Evolutionary conservation across 75 land plant genomes (phyloP).

Genomic region (Pseudotsuga menziesii): DNA sequence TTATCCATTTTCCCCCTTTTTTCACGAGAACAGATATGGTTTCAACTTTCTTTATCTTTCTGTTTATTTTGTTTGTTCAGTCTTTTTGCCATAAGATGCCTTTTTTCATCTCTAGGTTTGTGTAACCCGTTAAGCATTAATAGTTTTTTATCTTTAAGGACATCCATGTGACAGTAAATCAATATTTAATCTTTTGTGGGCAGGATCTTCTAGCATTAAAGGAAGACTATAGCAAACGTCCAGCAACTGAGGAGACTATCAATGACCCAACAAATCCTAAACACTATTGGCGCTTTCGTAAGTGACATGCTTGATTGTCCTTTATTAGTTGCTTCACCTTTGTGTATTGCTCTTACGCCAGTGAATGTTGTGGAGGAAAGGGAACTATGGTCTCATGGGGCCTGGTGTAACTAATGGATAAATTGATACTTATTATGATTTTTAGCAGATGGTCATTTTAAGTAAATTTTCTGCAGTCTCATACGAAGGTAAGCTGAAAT

Average conservation of each 20-base stretch:
- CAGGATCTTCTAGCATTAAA: constrained; percentile 93
- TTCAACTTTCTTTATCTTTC: not conserved
- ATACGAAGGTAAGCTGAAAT: no score
- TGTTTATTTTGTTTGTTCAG: not conserved
- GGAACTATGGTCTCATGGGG: not conserved
- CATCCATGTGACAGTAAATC: not conserved
- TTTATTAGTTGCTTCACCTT: not conserved
- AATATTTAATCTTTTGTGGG: not conserved
- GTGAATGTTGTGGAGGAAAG: not conserved
- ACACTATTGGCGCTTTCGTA: constrained; percentile 98
- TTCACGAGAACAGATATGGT: not conserved
- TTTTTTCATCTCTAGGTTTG: not conserved
- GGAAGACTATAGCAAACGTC: constrained; percentile 79
- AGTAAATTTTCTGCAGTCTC: not conserved
- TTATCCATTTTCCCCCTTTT: not conserved
- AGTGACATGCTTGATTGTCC: constrained; percentile 18
- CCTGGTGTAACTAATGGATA: not conserved
- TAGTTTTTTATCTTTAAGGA: not conserved
- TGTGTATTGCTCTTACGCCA: not conserved
- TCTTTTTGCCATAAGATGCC: not conserved
- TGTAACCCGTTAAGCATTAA: not conserved
- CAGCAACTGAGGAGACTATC: constrained; percentile 93
- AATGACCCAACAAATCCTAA: constrained; percentile 98
- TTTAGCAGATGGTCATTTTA: not conserved
- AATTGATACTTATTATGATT: not conserved